Percentiles rank a stretch among this genome's conserved stretches.
Conservation (phyloP, 257 asterid genomes). For the Solanum clarkiae region DNA sequence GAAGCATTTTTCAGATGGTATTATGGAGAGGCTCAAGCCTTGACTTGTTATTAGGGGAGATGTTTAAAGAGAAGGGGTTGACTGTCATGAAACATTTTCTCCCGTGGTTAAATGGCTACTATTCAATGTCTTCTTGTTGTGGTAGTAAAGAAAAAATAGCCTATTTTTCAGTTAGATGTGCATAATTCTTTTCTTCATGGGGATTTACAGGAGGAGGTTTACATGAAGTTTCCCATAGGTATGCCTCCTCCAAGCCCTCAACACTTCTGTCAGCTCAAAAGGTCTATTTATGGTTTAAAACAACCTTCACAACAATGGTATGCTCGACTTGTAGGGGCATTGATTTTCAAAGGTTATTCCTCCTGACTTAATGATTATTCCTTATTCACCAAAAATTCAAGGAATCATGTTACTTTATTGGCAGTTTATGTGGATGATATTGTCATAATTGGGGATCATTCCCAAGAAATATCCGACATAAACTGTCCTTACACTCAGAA, state of each 20-base stretch:
- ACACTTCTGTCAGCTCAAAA: background rate
- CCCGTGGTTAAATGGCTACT: no score
- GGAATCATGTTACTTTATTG: background rate
- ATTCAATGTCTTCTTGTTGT: no score
- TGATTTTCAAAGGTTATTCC: background rate
- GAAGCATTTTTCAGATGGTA: background rate
- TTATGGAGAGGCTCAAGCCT: background rate
- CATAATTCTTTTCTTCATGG: background rate
- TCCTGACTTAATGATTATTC: no score
- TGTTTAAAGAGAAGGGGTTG: no score
- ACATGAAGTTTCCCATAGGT: background rate
- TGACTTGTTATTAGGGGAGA: background rate
- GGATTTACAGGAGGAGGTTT: background rate
- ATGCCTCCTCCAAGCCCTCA: background rate
- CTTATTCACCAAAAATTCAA: no score
- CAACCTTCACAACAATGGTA: background rate
- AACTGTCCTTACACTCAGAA: no score
- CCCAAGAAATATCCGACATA: background rate
- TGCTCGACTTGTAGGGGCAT: background rate
- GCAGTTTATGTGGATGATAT: background rate
- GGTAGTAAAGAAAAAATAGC: no score
- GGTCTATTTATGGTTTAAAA: background rate
- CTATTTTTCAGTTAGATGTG: background rate
- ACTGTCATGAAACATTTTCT: no score
- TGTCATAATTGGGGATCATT: background rate